Conservation (phyloP, 2,329 filamentous ascomycete species). For the Aschersonia sp. region DNA sequence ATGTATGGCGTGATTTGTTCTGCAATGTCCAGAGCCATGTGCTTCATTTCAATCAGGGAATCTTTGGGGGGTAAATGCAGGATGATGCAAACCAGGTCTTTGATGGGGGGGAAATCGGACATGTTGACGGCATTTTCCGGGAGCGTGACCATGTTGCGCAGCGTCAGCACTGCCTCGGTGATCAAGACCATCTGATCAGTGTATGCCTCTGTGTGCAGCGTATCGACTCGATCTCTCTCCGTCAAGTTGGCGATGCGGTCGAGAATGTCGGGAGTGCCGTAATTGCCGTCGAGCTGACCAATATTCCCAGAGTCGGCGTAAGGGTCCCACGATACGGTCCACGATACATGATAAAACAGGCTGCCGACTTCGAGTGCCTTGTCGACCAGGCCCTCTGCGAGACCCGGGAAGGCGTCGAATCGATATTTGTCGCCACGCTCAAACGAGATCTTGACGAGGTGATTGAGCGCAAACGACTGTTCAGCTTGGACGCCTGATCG, state of each 20-base stretch:
- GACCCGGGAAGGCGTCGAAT: slow-evolving; percentile 78
- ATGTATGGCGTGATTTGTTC: slow-evolving; percentile 81
- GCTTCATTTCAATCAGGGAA: slow-evolving; percentile 67
- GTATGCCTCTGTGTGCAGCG: slow-evolving; percentile 59
- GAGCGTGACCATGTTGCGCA: slow-evolving; percentile 93
- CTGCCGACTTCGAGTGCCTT: slow-evolving; percentile 67
- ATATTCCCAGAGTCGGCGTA: slow-evolving; percentile 37
- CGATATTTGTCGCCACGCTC: slow-evolving; percentile 92
- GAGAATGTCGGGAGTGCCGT: slow-evolving; percentile 40
- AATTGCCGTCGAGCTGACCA: slow-evolving; percentile 26
- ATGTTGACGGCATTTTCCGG: slow-evolving; percentile 77
- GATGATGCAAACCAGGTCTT: slow-evolving; percentile 71
- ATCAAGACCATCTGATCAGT: slow-evolving; percentile 59
- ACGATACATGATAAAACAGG: slow-evolving; percentile 70
- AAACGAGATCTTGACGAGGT: slow-evolving; percentile 88
- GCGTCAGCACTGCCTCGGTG: slow-evolving; percentile 73
- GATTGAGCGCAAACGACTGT: slow-evolving; percentile 84
- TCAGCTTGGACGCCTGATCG: slow-evolving; percentile 67
- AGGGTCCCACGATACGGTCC: slow-evolving; percentile 57
- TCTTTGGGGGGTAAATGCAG: slow-evolving; percentile 63
- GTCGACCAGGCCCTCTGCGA: slow-evolving; percentile 77
- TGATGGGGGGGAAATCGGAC: slow-evolving; percentile 57
- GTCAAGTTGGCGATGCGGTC: slow-evolving; percentile 53
- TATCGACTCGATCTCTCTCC: slow-evolving; percentile 44
- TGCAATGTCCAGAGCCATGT: slow-evolving; percentile 80